Percentiles rank a stretch among this genome's conserved stretches.
Evolutionary conservation across 768 basidiomycete species (phyloP).

Genomic region (Trametes punicea): DNA sequence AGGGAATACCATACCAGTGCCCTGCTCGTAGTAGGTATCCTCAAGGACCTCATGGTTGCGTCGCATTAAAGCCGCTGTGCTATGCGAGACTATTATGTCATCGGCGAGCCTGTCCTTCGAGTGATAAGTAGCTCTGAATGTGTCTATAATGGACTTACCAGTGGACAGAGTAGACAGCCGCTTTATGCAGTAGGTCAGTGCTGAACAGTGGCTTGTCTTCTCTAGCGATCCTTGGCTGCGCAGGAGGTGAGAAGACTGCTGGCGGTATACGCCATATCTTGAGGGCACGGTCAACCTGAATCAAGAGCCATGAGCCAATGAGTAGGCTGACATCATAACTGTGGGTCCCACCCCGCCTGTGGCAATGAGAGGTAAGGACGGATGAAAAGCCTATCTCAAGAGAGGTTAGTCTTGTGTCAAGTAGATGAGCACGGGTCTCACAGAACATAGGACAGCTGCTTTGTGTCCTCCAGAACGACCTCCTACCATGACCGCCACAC

Average conservation of each 20-base stretch:
- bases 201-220: constrained; percentile 80
- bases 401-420: not conserved
- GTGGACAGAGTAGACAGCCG: constrained; percentile 57
- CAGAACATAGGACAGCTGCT: constrained; percentile 66
- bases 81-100: constrained; percentile 39
- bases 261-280: constrained; percentile 70
- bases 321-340: not conserved
- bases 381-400: constrained; percentile 66
- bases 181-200: constrained; percentile 60
- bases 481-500: constrained; percentile 63
- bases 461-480: constrained; percentile 72
- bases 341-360: constrained; percentile 66
- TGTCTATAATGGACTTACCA: constrained; percentile 42
- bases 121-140: not conserved
- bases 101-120: constrained; percentile 44
- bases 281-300: constrained; percentile 65
- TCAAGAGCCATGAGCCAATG: constrained; percentile 3
- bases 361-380: constrained; percentile 58
- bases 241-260: constrained; percentile 31
- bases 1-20: constrained; percentile 19
- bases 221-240: constrained; percentile 31
- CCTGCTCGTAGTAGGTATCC: constrained; percentile 25
- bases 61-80: constrained; percentile 28
- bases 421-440: constrained; percentile 28
- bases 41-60: constrained; percentile 1